A percentile compares a stretch with the other conserved stretches of the same genome.
phyloP scores from a whole-genome alignment of 192 early-diverging fungal species.

The Mortierella alpina region DNA sequence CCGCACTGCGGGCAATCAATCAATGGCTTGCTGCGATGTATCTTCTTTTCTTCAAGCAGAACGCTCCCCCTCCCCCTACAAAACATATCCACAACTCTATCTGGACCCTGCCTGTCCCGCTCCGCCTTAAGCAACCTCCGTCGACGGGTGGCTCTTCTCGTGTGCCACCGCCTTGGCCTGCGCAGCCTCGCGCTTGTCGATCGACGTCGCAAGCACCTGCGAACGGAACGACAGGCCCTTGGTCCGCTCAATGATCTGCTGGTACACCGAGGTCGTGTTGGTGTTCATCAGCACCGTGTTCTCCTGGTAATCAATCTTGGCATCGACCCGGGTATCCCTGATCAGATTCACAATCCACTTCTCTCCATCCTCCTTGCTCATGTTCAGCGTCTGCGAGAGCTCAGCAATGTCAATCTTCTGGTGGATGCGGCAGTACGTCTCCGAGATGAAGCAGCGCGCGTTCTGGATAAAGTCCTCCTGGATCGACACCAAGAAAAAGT shows the following conservation, averaged over 20 bases:
- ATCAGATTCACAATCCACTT: conserved; percentile 99
- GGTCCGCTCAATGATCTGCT: conserved; percentile 96
- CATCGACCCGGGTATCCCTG: conserved; percentile 94
- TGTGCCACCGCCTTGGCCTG: conserved; percentile 52
- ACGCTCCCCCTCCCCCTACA: too few species aligned
- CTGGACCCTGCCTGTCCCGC: too few species aligned
- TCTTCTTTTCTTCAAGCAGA: too few species aligned
- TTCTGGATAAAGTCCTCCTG: conserved; percentile 95
- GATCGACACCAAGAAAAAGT: conserved; percentile 92
- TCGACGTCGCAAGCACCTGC: conserved; percentile 85
- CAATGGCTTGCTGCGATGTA: too few species aligned
- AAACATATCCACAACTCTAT: too few species aligned
- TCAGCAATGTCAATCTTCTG: conserved; percentile 92
- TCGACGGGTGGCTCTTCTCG: conserved; percentile 49
- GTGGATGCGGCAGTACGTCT: conserved; percentile 98
- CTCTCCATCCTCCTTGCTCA: conserved; percentile 91
- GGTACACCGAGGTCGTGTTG: conserved; percentile 86
- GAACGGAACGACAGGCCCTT: conserved; percentile 92
- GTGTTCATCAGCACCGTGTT: conserved; percentile 96
- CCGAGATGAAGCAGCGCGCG: conserved; percentile 93
- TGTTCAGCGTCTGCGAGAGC: conserved; percentile 84
- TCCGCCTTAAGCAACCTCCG: background rate
- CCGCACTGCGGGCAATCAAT: too few species aligned
- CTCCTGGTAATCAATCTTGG: conserved; percentile 96
- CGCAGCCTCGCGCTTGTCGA: conserved; percentile 86